Evolutionary conservation across 108 stramenopile genomes (phyloP).

Genomic region (Chaetoceros muelleri): DNA sequence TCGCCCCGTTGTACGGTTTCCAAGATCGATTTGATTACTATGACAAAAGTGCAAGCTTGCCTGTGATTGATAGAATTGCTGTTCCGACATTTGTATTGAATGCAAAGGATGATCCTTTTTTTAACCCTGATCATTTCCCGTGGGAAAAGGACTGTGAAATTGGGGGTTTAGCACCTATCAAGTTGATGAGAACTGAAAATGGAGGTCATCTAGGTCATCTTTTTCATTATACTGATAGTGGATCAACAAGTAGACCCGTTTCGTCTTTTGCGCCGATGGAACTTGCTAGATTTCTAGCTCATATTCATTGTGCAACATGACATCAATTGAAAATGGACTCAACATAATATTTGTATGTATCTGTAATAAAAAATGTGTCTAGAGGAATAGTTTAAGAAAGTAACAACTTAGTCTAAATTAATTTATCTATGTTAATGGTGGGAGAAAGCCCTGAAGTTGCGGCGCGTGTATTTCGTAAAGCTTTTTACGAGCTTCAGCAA

Average conservation of each 20-base stretch:
- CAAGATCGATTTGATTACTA: constrained; percentile 66
- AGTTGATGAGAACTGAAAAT: constrained; percentile 31
- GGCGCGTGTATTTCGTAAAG: constrained; percentile 43
- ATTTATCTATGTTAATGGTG: too few relatives aligned
- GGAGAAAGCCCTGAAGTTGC: constrained; percentile 40
- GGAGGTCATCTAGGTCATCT: constrained; percentile 67
- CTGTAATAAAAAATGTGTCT: too few relatives aligned
- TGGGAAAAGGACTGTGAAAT: constrained; percentile 25
- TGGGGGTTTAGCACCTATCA: constrained; percentile 31
- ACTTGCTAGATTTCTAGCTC: constrained; percentile 39
- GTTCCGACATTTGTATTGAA: constrained; percentile 64
- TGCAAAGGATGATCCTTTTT: constrained; percentile 75
- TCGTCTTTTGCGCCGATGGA: constrained; percentile 34
- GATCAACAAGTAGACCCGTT: constrained; percentile 10
- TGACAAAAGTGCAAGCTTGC: constrained; percentile 35
- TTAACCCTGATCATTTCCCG: constrained; percentile 34
- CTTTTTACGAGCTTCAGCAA: constrained; percentile 36
- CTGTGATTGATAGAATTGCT: constrained; percentile 34
- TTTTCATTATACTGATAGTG: constrained; percentile 21
- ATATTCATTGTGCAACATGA: constrained; percentile 17
- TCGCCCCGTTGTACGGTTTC: constrained; percentile 66
- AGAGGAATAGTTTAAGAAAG: too few relatives aligned
- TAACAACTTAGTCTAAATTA: too few relatives aligned
- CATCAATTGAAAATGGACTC: not conserved
- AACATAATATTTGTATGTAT: not conserved